These are phyloP conservation scores for Lichtheimia corymbifera DNA, from an alignment of 371 early-diverging fungal genomes.

Conservation along the genomic window DNA sequence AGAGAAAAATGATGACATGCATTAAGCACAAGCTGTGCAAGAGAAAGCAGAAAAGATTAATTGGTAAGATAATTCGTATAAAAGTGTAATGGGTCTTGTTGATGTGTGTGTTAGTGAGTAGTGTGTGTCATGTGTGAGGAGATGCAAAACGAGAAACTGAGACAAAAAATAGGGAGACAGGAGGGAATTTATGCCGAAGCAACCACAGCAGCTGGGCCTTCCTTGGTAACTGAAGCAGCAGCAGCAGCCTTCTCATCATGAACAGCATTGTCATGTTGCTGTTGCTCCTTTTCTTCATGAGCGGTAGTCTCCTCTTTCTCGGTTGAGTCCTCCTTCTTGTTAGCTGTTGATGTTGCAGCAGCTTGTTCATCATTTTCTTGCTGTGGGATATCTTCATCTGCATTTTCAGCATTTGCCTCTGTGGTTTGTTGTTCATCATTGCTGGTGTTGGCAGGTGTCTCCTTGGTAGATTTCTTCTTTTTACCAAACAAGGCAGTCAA, in stretches of 20 bases:
- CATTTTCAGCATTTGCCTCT: neutral
- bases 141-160: too few species aligned
- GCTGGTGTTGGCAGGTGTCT: constrained; percentile 1
- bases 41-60: too few species aligned
- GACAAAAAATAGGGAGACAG: neutral
- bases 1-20: too few species aligned
- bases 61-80: too few species aligned
- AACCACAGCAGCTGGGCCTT: constrained; percentile 4
- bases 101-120: too few species aligned
- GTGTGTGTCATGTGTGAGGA: too few species aligned
- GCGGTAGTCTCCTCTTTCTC: constrained; percentile 1
- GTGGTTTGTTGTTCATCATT: neutral
- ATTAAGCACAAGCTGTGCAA: too few species aligned
- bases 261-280: neutral
- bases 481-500: constrained; percentile 14
- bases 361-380: too few species aligned
- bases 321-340: neutral
- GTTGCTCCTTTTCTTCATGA: constrained; percentile 6
- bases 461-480: constrained; percentile 11
- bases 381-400: too few species aligned
- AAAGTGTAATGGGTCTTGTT: too few species aligned
- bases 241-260: constrained; percentile 9
- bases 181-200: constrained; percentile 6
- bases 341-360: too few species aligned
- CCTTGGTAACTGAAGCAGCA: neutral